These are phyloP conservation scores for Clitopilus hobsonii DNA, from an alignment of 768 basidiomycete species.

Conservation along the genomic window DNA sequence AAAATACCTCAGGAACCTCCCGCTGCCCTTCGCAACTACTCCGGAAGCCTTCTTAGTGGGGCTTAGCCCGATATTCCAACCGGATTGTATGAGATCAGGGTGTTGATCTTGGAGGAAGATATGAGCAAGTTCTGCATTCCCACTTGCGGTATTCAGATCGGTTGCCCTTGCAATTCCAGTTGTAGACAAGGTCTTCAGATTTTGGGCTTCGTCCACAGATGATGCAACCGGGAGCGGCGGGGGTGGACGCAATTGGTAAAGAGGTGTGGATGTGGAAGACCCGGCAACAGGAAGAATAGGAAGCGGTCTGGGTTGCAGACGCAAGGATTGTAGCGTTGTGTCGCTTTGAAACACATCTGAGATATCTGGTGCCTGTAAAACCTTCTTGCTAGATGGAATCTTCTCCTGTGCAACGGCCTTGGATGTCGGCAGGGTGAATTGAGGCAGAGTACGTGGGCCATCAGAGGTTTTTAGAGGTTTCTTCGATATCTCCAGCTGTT, in stretches of 20 bases:
- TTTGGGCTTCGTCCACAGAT: slow-evolving; percentile 17
- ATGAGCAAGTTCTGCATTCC: slow-evolving; percentile 46
- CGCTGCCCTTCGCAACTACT: slow-evolving; percentile 29
- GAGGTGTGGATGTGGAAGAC: slow-evolving; percentile 10
- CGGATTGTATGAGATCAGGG: slow-evolving; percentile 21
- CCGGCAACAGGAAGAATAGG: slow-evolving; percentile 6
- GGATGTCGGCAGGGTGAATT: neutral
- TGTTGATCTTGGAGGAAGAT: slow-evolving; percentile 48
- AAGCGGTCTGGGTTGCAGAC: slow-evolving; percentile 9
- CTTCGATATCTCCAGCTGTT: neutral
- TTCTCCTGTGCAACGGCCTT: neutral
- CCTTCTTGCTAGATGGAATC: neutral
- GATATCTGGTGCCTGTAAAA: neutral
- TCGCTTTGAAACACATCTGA: neutral
- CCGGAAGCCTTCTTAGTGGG: slow-evolving; percentile 41
- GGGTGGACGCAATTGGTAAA: slow-evolving; percentile 23
- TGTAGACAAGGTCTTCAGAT: slow-evolving; percentile 44
- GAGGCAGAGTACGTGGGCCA: neutral
- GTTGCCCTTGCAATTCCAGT: slow-evolving; percentile 49
- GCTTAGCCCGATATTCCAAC: slow-evolving; percentile 53
- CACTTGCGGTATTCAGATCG: slow-evolving; percentile 45
- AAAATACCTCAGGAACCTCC: slow-evolving; percentile 44
- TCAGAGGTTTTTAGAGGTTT: neutral
- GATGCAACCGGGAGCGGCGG: slow-evolving; percentile 14
- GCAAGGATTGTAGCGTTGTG: neutral